phyloP scores from a whole-genome alignment of 2,329 filamentous ascomycete genomes.

The Sphaerostilbella broomeana region DNA sequence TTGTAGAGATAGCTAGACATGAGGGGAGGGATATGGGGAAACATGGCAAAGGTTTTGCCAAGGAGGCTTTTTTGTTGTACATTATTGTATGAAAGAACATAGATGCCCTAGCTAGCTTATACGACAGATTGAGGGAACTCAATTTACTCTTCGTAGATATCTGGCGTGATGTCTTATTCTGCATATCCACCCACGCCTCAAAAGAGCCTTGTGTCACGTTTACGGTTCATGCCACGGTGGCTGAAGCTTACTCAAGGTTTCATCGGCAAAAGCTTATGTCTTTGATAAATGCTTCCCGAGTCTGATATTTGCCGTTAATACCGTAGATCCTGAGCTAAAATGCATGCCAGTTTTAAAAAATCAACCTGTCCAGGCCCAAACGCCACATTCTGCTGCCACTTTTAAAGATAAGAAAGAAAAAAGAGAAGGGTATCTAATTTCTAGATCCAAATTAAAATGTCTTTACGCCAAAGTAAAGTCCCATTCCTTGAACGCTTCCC shows the following conservation, averaged over 20 bases:
- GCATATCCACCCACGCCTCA: too few species aligned
- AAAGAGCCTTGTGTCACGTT: too few species aligned
- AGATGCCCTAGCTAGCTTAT: conserved; percentile 11
- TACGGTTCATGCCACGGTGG: too few species aligned
- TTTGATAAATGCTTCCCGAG: too few species aligned
- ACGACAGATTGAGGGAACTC: conserved; percentile 6
- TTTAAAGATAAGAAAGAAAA: neutral
- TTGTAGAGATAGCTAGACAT: conserved; percentile 17
- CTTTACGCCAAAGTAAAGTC: conserved; percentile 60
- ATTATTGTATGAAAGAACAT: conserved; percentile 11
- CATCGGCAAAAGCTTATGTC: too few species aligned
- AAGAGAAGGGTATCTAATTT: conserved; percentile 12
- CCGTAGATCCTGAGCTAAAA: too few species aligned
- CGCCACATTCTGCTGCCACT: too few species aligned
- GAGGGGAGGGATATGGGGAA: conserved; percentile 2
- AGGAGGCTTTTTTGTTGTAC: conserved; percentile 16
- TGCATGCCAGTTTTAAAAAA: too few species aligned
- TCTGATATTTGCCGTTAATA: too few species aligned
- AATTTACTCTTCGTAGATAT: neutral
- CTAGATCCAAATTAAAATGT: conserved; percentile 3
- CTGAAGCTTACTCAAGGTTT: too few species aligned
- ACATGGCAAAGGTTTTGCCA: conserved; percentile 10
- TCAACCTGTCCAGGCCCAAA: too few species aligned
- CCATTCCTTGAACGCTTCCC: conserved; percentile 73
- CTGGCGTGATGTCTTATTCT: neutral